Evolutionary conservation across 2,329 filamentous ascomycete genomes (phyloP), one percentile per base, ranked within the genome.

Genomic region (Fusarium bulbicola): DNA sequence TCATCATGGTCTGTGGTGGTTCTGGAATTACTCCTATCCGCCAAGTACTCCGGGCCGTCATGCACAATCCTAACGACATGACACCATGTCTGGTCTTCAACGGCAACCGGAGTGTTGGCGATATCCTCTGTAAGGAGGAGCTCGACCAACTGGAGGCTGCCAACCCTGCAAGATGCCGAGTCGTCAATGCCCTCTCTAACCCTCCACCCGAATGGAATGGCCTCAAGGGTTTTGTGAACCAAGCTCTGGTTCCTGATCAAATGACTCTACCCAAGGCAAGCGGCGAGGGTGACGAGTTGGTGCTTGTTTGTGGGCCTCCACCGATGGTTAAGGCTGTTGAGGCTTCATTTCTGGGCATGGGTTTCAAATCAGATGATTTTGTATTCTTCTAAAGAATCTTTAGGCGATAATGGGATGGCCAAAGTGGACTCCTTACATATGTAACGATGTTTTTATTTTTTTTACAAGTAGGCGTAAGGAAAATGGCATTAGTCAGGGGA

Each of bases 11-110:
- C 37, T 96, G 93, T 76, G 95, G 89, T 20, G 95, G 95, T 11
- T 93, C 90, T n/a, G 95, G 95, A 2, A 92, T 98, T 77, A 97
- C 95, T n/a, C 95, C 95, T 0, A 93, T 97, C 72, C 96, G 92
- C 79, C 93, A 96, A 78, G 93, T 97, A 7, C 84, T 97, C 59
- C 86, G 93, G 12, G 92, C 93, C 1, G 89, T 97, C 21, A 68
- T 76, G 58, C 56, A 50, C 50, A 90, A 95, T 70, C 75, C 79
- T 4, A 79, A 84, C 0, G 93, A 95, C 77, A 74, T 81, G 14
- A 96, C 93, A 1, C 83, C 80, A 5, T 97, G 94, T 77, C 82
- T 92, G 4, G 86, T 98, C 0, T 84, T 98, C 1, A 87, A 97
- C 77, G 94, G 94, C 1, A 98, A 98, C 76, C 85, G 93, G 18